Conservation (phyloP, 768 basidiomycete genomes). For the Leccinum barrowsii region DNA sequence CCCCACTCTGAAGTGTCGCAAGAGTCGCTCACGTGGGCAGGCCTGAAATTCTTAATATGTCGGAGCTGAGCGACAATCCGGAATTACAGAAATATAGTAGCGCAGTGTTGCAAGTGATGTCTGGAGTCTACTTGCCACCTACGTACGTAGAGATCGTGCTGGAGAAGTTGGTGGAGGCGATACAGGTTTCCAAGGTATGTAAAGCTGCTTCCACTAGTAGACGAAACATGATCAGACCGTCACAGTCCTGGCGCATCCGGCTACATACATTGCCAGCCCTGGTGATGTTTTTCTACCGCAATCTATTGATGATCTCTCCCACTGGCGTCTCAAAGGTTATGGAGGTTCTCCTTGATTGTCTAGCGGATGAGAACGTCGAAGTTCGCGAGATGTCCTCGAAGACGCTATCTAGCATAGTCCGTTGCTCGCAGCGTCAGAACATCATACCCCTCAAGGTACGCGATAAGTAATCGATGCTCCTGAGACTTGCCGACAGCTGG, state of each 20-base stretch:
- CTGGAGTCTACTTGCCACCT: conserved; percentile 71
- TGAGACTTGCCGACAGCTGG: conserved; percentile 5
- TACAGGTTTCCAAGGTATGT: conserved; percentile 74
- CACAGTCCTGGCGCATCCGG: conserved; percentile 86
- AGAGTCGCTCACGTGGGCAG: conserved; percentile 36
- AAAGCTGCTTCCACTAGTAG: neutral
- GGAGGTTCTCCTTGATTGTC: conserved; percentile 79
- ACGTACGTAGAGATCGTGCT: conserved; percentile 62
- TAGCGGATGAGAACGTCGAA: conserved; percentile 89
- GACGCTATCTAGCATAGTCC: conserved; percentile 79
- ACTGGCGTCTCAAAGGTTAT: conserved; percentile 66
- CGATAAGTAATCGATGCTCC: neutral
- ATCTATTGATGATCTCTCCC: conserved; percentile 73
- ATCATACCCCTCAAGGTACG: conserved; percentile 79
- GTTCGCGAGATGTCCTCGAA: conserved; percentile 89
- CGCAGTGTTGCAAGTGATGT: conserved; percentile 77
- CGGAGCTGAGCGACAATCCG: conserved; percentile 81
- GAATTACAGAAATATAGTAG: conserved; percentile 82
- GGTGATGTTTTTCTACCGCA: conserved; percentile 89
- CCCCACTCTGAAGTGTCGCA: neutral
- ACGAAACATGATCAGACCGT: conserved; percentile 10
- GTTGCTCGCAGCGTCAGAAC: conserved; percentile 86
- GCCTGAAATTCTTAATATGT: conserved; percentile 86
- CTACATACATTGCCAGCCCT: conserved; percentile 84
- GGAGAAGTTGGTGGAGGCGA: conserved; percentile 60